phyloP scores from a whole-genome alignment of 2,329 filamentous ascomycete species.

The Beauveria scarabaeidicola region DNA sequence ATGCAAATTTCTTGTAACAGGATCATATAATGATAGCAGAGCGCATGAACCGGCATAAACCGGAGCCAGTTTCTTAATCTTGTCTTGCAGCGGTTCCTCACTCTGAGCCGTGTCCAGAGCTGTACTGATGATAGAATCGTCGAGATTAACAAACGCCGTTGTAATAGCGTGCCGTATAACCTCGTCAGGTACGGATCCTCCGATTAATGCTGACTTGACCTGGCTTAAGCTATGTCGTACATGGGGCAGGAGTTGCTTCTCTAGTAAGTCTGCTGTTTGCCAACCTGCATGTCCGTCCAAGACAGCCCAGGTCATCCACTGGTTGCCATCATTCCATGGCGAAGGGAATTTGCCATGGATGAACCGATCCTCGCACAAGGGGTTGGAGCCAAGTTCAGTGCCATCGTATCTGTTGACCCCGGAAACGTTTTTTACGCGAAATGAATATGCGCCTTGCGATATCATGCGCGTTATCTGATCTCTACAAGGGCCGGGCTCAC shows the following conservation, averaged over 20 bases:
- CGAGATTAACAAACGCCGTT: constrained; percentile 29
- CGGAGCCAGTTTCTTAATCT: constrained; percentile 15
- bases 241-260: constrained; percentile 22
- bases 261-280: constrained; percentile 25
- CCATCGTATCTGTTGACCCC: background rate
- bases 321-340: constrained; percentile 12
- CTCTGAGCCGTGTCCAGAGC: constrained; percentile 20
- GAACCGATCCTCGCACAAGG: background rate
- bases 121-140: constrained; percentile 39
- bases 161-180: background rate
- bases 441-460: background rate
- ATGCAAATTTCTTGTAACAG: constrained; percentile 38
- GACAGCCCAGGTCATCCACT: constrained; percentile 27
- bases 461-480: background rate
- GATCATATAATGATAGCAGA: constrained; percentile 50
- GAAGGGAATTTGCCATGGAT: background rate
- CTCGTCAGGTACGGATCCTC: background rate
- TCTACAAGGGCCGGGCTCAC: background rate
- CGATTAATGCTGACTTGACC: background rate
- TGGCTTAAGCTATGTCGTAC: constrained; percentile 16
- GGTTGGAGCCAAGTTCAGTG: background rate
- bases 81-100: constrained; percentile 14
- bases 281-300: constrained; percentile 29
- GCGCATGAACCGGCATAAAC: constrained; percentile 44
- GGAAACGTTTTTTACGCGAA: background rate